phyloP scores from a whole-genome alignment of 192 early-diverging fungal species.

The Coemansia sp. region DNA sequence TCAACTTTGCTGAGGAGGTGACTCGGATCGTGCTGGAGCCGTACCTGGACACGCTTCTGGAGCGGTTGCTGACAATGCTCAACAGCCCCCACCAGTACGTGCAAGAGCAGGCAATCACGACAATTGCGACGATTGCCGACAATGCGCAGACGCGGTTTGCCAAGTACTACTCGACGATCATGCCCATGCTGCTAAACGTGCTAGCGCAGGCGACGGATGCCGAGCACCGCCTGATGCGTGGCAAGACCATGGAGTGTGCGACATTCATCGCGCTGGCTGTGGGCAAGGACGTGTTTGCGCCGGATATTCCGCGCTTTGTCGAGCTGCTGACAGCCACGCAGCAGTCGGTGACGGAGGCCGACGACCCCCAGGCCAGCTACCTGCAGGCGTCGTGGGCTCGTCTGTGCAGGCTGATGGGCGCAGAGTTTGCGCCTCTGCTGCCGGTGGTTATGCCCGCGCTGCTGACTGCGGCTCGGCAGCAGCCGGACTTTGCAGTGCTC shows the following conservation, averaged over 20 bases:
- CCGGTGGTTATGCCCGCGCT: conserved; percentile 92
- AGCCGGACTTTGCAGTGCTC: conserved; percentile 92
- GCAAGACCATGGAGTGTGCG: conserved; percentile 98
- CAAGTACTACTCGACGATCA: conserved; percentile 92
- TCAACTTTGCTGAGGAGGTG: conserved; percentile 96
- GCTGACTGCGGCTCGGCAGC: conserved; percentile 78
- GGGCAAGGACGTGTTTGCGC: conserved; percentile 84
- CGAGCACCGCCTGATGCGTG: conserved; percentile 89
- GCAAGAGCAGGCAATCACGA: conserved; percentile 98
- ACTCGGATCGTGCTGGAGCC: conserved; percentile 82
- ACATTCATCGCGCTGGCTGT: conserved; percentile 93
- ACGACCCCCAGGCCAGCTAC: conserved; percentile 94
- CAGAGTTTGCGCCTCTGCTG: conserved; percentile 93
- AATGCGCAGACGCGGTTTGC: conserved; percentile 89
- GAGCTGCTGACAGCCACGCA: conserved; percentile 81
- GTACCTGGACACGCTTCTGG: conserved; percentile 89
- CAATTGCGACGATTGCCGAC: conserved; percentile 96
- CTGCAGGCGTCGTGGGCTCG: conserved; percentile 96
- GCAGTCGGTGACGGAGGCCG: conserved; percentile 77
- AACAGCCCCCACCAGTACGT: conserved; percentile 87
- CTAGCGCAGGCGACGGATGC: conserved; percentile 80
- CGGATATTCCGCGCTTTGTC: conserved; percentile 80
- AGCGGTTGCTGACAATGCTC: conserved; percentile 81
- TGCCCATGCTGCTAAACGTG: conserved; percentile 93
- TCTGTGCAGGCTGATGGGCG: conserved; percentile 91